Base-by-base conservation (phyloP, 352 stramenopile species). In the Bremia lactucae region DNA sequence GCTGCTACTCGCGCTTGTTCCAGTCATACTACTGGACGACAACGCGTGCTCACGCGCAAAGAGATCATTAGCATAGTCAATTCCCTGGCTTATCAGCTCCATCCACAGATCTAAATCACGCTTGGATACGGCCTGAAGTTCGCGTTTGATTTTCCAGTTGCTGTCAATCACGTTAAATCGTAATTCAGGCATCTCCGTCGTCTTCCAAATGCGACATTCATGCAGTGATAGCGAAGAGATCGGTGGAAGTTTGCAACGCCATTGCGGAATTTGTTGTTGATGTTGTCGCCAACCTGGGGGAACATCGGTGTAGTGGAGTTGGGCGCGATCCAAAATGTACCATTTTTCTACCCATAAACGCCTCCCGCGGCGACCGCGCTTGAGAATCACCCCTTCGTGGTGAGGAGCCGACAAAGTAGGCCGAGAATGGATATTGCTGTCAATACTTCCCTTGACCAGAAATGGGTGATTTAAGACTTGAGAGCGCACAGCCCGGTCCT, bases 151-250 rank as follows among this genome's bases (percentile, higher is more conserved):
- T 59, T 89, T 89, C 72, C 72, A 87, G 37, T 58, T 77, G 28
- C 58, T 68, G 44, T 87, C 71, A 20, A 89, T 66, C 25, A 89
- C 61, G 37, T 89, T 77, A 49, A 89, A 87, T 28, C 59, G 66
- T 25, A 87, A 62, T 46, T 86, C 74, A 13, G 74, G 72, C 77
- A 89, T 89, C 49, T 89, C 77, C 70, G 73, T 84, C 6, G 77
- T 89, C 63, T 89, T 89, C 76, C 76, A 89, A 49, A 89, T 87
- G 11, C 76, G 73, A 36, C 76, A 89, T 34, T 75, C 73, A 23
- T 65, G 69, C 38, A 89, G 54, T 6, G 60, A 68, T 14, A 89
- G 46, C 33, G 72, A 83, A 24, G 76, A 84, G 20, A 75, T 67
- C 3, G 59, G 65, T 23, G 59, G 58, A 19, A 65, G 39, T 9